phyloP scores from a whole-genome alignment of 1,284 basidiomycete genomes.

The Gymnopus androsaceus region DNA sequence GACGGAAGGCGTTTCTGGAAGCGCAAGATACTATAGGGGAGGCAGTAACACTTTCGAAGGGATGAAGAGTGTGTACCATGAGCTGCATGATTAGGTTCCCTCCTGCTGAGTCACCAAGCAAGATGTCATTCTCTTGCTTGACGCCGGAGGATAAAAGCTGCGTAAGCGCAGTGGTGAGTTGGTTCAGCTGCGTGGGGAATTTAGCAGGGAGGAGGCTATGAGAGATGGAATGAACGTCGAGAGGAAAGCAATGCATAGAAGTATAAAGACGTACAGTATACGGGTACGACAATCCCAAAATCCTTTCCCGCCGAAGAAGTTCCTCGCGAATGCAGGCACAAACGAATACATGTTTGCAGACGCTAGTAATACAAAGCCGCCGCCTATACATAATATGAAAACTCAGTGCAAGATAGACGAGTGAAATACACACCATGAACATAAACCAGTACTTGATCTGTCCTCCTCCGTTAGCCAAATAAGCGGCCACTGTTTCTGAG shows the following conservation, averaged over 20 bases:
- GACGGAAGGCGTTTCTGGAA: conserved; percentile 22
- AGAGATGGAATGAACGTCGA: not conserved
- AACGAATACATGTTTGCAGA: conserved; percentile 1
- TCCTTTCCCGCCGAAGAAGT: not conserved
- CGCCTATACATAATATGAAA: no score
- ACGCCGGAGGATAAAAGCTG: conserved; percentile 39
- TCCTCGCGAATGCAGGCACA: conserved; percentile 8
- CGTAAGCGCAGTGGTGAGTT: conserved; percentile 33
- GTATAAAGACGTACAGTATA: conserved; percentile 19
- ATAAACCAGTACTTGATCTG: conserved; percentile 38
- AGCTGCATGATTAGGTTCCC: conserved; percentile 48
- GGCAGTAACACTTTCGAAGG: conserved; percentile 18
- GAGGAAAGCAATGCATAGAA: not conserved
- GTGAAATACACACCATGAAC: conserved; percentile 33
- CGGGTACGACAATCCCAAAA: conserved; percentile 18
- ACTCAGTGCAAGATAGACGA: not conserved
- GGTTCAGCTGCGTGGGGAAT: conserved; percentile 40
- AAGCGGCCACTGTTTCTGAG: no score
- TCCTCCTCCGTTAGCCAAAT: conserved; percentile 39
- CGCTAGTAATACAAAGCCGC: not conserved
- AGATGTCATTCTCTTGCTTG: conserved; percentile 47
- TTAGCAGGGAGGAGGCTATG: conserved; percentile 26
- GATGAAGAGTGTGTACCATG: conserved; percentile 36
- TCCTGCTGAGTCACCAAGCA: conserved; percentile 55
- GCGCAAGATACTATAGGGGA: not conserved